phyloP scores from a whole-genome alignment of 129 eudicot species.

The Centella asiatica region DNA sequence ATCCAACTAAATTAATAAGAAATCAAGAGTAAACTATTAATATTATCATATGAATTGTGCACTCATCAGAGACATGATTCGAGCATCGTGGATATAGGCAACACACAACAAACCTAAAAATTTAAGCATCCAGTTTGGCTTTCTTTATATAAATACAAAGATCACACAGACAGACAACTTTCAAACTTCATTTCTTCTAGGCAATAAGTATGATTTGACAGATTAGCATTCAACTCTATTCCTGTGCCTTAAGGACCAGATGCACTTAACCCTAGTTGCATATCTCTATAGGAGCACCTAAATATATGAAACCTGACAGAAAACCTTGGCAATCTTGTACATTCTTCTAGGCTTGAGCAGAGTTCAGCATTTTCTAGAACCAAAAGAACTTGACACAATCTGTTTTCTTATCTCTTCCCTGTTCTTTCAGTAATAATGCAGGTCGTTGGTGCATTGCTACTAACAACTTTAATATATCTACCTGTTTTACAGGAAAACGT shows the following conservation, averaged over 20 bases:
- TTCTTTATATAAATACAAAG: too few relatives aligned
- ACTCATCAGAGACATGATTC: too few relatives aligned
- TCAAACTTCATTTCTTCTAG: too few relatives aligned
- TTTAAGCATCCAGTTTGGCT: too few relatives aligned
- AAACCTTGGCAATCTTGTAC: not conserved
- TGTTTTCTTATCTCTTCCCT: not conserved
- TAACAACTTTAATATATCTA: not conserved
- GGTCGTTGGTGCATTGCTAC: slow-evolving; percentile 6
- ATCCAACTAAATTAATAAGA: too few relatives aligned
- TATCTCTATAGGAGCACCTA: not conserved
- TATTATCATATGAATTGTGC: too few relatives aligned
- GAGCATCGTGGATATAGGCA: too few relatives aligned
- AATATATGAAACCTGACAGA: not conserved
- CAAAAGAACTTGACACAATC: not conserved
- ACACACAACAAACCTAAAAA: too few relatives aligned
- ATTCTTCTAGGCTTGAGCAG: not conserved
- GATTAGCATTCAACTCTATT: too few relatives aligned
- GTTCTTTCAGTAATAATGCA: slow-evolving; percentile 5
- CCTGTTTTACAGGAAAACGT: slow-evolving; percentile 43
- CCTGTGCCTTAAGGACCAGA: not conserved
- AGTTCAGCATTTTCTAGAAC: not conserved
- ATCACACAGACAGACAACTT: too few relatives aligned
- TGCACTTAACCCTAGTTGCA: not conserved
- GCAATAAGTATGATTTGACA: too few relatives aligned
- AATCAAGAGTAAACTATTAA: too few relatives aligned